Evolutionary conservation across 148 eudicot species (phyloP).

Genomic region (Arctostaphylos glauca): DNA sequence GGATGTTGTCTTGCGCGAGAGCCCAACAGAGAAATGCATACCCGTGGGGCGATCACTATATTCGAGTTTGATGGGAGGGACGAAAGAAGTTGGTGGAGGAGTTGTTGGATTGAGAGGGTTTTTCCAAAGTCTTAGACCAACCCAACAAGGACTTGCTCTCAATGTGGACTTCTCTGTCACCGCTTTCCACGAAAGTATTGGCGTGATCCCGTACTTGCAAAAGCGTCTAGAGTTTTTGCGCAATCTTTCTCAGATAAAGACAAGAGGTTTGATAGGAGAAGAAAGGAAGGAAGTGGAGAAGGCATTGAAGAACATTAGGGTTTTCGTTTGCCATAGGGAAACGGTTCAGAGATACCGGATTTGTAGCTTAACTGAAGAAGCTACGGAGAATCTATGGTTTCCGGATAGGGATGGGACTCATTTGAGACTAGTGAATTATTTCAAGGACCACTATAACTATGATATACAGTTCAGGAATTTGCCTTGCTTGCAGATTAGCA

Average conservation of each 20-base stretch:
- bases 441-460: conserved; percentile 84
- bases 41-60: conserved; percentile 68
- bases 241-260: conserved; percentile 46
- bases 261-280: conserved; percentile 40
- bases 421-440: conserved; percentile 60
- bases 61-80: conserved; percentile 72
- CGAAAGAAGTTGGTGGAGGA: conserved; percentile 80
- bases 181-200: conserved; percentile 89
- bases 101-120: conserved; percentile 82
- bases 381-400: conserved; percentile 74
- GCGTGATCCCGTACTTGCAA: conserved; percentile 65
- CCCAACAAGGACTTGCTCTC: conserved; percentile 91
- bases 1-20: conserved; percentile 83
- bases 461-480: conserved; percentile 70
- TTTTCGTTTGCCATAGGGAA: conserved; percentile 89
- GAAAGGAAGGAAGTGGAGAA: conserved; percentile 79
- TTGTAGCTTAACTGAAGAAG: conserved; percentile 70
- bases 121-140: conserved; percentile 88
- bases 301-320: conserved; percentile 66
- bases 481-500: conserved; percentile 88
- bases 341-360: conserved; percentile 74
- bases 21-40: conserved; percentile 62
- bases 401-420: conserved; percentile 64
- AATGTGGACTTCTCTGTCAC: conserved; percentile 87
- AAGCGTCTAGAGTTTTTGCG: conserved; percentile 64